Base-by-base conservation (phyloP, 129 eudicot genomes). In the Logfia minima region DNA sequence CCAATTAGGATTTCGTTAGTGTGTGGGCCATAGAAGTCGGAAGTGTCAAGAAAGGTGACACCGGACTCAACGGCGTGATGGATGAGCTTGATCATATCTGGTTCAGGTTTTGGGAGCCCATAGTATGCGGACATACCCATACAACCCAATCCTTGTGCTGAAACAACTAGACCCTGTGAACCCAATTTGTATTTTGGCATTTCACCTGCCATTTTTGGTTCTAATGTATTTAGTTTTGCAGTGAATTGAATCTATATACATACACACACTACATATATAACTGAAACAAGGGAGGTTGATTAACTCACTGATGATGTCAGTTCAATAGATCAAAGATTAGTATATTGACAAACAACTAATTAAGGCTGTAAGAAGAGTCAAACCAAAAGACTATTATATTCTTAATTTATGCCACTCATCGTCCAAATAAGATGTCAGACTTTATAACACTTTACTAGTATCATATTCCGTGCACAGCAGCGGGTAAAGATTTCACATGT, bases 101-200 rank as follows among this genome's bases (percentile, higher is more conserved):
- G 66, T 43, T 87, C 84, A 2, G 88, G 83, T 74, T 85, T 87
- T 0, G 82, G 85, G 8, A 56, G 73, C 24, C 85, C 89, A 76
- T 79, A 75, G 16, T 31, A 6, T 0, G 74, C 77, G 6, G 89
- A 85, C 92, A 87, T 82, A 28, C 88, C 79, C 93, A 88, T 81
- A 37, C 92, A 88, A 17, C 90, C 92, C 16, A 88, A 56, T 7
- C 92, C 92, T n/a, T 88, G 90, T 4, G 79, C 81, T 19, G 92
- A 88, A 8, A 88, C 88, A 45, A 83, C 88, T 9, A 85, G 72
- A 41, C 92, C 92, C 52, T 85, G 88, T 4, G 92, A 78, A 8
- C 92, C 90, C 75, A 87, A 52, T 56, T 87, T 87, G 4, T 75
- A 39, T 60, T 83, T 79, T 48, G 74, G 72, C 21, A 84, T 76